Percentiles rank a stretch among this genome's conserved stretches.
phyloP scores from a whole-genome alignment of 2,329 filamentous ascomycete genomes.

The Furcasterigmium furcatum region DNA sequence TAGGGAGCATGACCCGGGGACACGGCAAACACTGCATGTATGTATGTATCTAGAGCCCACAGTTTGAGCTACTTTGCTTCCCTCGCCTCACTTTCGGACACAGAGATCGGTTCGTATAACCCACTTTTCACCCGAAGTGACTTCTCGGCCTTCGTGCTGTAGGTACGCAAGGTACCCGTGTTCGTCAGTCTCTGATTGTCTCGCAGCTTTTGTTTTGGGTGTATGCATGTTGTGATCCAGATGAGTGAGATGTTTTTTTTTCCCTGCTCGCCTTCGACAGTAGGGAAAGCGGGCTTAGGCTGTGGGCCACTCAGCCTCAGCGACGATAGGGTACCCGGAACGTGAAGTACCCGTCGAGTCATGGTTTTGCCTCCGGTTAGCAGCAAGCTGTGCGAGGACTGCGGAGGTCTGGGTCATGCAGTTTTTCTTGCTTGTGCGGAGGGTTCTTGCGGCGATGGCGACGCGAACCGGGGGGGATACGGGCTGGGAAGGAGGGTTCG shows the following conservation, averaged over 20 bases:
- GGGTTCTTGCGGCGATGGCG: background rate
- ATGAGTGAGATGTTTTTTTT: no score
- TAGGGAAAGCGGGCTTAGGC: no score
- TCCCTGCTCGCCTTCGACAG: no score
- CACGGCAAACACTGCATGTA: background rate
- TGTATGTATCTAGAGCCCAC: background rate
- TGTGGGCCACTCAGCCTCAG: no score
- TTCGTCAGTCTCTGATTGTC: constrained; percentile 2
- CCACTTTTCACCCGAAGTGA: constrained; percentile 83
- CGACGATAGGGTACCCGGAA: no score
- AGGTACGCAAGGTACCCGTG: constrained; percentile 3
- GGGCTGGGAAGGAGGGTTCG: background rate
- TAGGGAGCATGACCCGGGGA: no score
- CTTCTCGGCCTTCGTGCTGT: constrained; percentile 79
- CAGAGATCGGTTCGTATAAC: constrained; percentile 82
- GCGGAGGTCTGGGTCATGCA: no score
- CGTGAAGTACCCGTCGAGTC: no score
- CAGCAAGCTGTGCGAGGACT: no score
- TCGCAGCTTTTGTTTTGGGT: background rate
- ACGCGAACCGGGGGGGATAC: background rate
- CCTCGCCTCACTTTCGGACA: constrained; percentile 43
- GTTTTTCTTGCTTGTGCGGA: constrained; percentile 2
- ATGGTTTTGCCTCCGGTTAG: no score
- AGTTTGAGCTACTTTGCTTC: background rate
- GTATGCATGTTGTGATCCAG: background rate